Base-by-base conservation (phyloP, 176 grass and related monocot species). In the Juncus inflexus region DNA sequence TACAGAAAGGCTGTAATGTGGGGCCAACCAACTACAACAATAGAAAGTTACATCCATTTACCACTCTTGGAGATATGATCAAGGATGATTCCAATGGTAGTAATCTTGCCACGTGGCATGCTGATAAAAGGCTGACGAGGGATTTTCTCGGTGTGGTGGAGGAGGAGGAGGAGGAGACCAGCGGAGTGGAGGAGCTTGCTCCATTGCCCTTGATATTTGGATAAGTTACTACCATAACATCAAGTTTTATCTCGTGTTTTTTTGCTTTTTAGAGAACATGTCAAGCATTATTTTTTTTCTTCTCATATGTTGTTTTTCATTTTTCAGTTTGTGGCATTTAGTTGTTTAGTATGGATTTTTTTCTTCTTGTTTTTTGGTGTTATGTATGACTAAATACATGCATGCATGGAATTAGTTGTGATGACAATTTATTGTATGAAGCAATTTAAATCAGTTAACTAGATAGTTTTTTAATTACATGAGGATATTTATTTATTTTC, bases 121-220 rank as follows among this genome's bases (percentile, higher is more conserved):
- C 73, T n/a, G 53, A 63, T 4, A 19, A 57, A 42, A 76, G 75
- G 10, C 73, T 83, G n/a, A 99, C 94, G 12, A 86, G 82, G 67
- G 85, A 97, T 76, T 97, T 91, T 78, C 87, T 97, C 10, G 87
- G 87, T 19, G 52, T 79, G 41, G 63, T 9, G 3, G 9, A 61
- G n/a, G 68, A 35, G 1, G 62, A 74, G 5, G 71, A 69, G 1
- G 82, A 89, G 7, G 66, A 69, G 7, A 36, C 65, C 4, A 45
- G 74, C 4, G 58, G 78, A 53, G 81, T 80, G 3, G 79, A 83
- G 37, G 79, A 83, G 63, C 69, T 89, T 40, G 59, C 56, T 42
- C 50, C 76, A 0, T 45, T 72, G 6, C 59, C 76, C 6, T 72
- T 76, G 35, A 75, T 76, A 62, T 60, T 71, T 71, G 68, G 68